Base-by-base conservation (phyloP, 371 early-diverging fungal species). In the Umbelopsis sp. region DNA sequence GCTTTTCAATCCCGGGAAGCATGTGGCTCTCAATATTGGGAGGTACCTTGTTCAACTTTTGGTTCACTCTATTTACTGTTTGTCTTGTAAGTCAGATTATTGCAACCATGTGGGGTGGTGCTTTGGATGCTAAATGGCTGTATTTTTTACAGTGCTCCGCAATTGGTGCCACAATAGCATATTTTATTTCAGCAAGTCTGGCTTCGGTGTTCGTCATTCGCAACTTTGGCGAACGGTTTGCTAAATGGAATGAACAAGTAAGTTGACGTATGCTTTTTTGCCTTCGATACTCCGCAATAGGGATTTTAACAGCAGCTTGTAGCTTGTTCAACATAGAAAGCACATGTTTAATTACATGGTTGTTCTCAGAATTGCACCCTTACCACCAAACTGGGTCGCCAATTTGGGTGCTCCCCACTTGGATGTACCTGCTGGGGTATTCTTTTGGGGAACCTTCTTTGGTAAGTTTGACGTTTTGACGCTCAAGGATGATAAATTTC, bases 11-110 rank as follows among this genome's bases (percentile, higher is more conserved):
- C 44, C 90, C 90, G 32, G 90, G 90, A 6, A 88, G 88, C 62
- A 88, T 88, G 87, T 87, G 87, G 90, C 75, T 89, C 52, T 87
- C 86, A 35, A 81, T 89, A 32, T 75, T 89, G 11, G 87, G 87
- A 62, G 90, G 90, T 22, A 83, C 90, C 14, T 67, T 89, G 10
- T 89, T 89, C 65, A 74, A 81, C 51, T 85, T 88, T 52, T 85
- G 87, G 84, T 69, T 86, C 14, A 79, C 87, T 0, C 65, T 89
- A 63, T 72, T 85, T 41, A 81, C 86, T 16, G 87, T 89, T 10
- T 83, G 85, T 3, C n/a, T 83, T 70, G 83, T 82, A 77, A 70
- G 6, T 63, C 2, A 44, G 38, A 4, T n/a, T 46, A 25, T 12
- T 44, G 2, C 4, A 6, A 7, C 41, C 52, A 50, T 57, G 44